Conservation (phyloP, 108 stramenopile species). For the Stephanodiscus minutulus region DNA sequence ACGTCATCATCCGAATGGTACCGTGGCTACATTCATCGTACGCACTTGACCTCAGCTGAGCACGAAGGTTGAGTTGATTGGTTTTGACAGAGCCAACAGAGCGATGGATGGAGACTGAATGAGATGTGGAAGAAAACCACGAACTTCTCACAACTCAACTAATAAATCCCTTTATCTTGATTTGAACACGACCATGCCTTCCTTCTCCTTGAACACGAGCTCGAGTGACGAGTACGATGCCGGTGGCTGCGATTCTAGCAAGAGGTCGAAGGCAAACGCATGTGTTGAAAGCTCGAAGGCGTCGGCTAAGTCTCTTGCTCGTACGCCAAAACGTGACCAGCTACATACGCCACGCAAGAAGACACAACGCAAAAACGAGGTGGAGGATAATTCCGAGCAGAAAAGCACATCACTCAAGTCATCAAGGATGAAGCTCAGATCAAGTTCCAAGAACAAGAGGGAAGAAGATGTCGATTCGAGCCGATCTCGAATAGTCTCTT, state of each 20-base stretch:
- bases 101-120: neutral
- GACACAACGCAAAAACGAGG: neutral
- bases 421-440: neutral
- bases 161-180: no score
- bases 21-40: no score
- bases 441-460: neutral
- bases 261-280: neutral
- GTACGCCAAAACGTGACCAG: neutral
- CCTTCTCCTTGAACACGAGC: neutral
- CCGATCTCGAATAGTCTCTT: neutral
- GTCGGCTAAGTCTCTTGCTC: neutral
- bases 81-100: neutral
- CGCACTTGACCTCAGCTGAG: neutral
- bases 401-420: neutral
- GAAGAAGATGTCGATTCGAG: neutral
- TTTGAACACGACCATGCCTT: neutral
- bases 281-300: neutral
- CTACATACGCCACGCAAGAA: neutral
- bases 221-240: neutral
- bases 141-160: neutral
- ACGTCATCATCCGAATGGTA: no score
- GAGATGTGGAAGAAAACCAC: neutral
- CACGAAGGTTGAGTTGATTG: constrained; percentile 2
- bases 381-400: neutral
- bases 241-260: neutral